A percentile compares a stretch with the other conserved stretches of the same genome.
phyloP scores from a whole-genome alignment of 257 asterid species.

The Mentha longifolia region DNA sequence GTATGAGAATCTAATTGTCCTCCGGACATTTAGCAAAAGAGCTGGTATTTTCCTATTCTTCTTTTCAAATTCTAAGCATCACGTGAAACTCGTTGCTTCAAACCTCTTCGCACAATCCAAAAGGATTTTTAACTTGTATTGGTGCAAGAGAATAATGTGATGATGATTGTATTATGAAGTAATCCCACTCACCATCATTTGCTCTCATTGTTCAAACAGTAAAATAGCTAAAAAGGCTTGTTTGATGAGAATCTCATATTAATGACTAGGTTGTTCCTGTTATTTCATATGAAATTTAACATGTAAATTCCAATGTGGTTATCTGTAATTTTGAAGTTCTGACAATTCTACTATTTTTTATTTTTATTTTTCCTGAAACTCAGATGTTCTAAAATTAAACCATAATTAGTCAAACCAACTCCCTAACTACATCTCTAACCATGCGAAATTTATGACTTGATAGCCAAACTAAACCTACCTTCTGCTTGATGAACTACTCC shows the following conservation, averaged over 20 bases:
- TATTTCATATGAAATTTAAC: not conserved
- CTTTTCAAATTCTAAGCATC: conserved; percentile 12
- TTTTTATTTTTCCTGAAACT: not conserved
- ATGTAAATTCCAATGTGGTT: not conserved
- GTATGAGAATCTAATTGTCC: conserved; percentile 91
- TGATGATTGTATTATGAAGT: not conserved
- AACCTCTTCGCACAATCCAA: not conserved
- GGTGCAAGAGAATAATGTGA: not conserved
- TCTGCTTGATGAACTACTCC: conserved; percentile 19
- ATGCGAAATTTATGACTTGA: not conserved
- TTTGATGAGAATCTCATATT: not conserved
- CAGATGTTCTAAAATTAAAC: not conserved
- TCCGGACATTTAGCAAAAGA: conserved; percentile 97
- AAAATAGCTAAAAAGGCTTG: not conserved
- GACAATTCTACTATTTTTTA: not conserved
- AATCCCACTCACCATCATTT: not conserved
- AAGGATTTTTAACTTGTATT: not conserved
- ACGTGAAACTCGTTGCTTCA: not conserved
- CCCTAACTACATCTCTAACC: not conserved
- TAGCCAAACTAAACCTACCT: conserved; percentile 1
- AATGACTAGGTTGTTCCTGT: not conserved
- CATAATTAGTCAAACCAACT: not conserved
- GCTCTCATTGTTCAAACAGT: not conserved
- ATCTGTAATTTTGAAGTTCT: not conserved
- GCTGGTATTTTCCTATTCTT: conserved; percentile 63